Evolutionary conservation across 2,329 filamentous ascomycete genomes (phyloP).

Genomic region (Talaromyces rugulosus): DNA sequence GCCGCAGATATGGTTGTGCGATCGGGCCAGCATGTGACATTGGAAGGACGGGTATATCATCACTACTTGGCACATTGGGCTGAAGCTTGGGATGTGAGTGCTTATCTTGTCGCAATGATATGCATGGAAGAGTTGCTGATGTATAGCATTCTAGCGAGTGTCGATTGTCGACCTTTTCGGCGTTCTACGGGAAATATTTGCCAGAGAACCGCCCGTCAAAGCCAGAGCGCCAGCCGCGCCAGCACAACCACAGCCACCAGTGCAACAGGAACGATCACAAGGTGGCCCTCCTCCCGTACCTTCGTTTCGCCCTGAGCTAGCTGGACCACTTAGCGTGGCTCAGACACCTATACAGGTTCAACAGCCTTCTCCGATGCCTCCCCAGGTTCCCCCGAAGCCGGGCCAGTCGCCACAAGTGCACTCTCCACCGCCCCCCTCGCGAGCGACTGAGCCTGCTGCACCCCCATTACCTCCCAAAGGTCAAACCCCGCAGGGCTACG

Average conservation of each 20-base stretch:
- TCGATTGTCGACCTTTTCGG: constrained; percentile 77
- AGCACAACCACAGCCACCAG: constrained; percentile 18
- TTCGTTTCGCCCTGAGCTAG: constrained; percentile 64
- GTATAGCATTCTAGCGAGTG: constrained; percentile 58
- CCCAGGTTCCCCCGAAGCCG: constrained; percentile 36
- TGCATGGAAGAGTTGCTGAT: not conserved
- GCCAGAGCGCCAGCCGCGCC: constrained; percentile 53
- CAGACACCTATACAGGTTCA: constrained; percentile 19
- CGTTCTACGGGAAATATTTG: constrained; percentile 80
- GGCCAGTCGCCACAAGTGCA: constrained; percentile 17
- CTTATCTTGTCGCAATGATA: not conserved
- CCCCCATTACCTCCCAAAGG: constrained; percentile 37
- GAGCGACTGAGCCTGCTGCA: constrained; percentile 29
- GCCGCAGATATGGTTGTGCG: constrained; percentile 84
- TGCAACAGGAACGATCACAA: constrained; percentile 26
- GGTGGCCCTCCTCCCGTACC: constrained; percentile 62
- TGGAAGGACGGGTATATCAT: constrained; percentile 90
- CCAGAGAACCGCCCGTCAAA: constrained; percentile 89
- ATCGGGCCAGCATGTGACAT: constrained; percentile 90
- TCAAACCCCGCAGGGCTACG: constrained; percentile 17
- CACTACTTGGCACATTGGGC: constrained; percentile 90
- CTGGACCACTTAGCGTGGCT: constrained; percentile 32
- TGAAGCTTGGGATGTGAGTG: constrained; percentile 81
- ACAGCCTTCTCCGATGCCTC: constrained; percentile 21
- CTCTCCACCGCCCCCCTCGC: constrained; percentile 15